Conservation (phyloP, 1,139 yeast genomes). For the Saccharomyces hybrid region DNA sequence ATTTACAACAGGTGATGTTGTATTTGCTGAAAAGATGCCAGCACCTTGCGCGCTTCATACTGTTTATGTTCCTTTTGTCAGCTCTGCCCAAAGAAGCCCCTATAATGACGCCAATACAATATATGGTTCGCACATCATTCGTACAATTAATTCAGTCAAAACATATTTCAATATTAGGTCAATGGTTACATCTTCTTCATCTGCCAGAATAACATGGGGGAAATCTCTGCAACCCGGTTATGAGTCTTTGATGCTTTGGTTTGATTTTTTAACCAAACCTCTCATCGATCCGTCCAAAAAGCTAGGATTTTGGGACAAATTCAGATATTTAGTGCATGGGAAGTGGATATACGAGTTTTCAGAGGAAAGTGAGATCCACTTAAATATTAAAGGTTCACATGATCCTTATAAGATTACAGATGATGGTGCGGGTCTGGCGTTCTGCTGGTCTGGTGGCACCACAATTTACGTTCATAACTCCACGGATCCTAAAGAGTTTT, state of each 20-base stretch:
- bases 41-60: slow-evolving; percentile 41
- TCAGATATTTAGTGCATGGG: slow-evolving; percentile 49
- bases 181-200: slow-evolving; percentile 43
- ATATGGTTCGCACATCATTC: slow-evolving; percentile 52
- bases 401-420: slow-evolving; percentile 68
- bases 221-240: slow-evolving; percentile 72
- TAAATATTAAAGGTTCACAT: slow-evolving; percentile 46
- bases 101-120: slow-evolving; percentile 42
- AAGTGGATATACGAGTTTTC: slow-evolving; percentile 39
- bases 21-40: slow-evolving; percentile 46
- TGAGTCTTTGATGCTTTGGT: slow-evolving; percentile 65
- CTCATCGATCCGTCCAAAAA: slow-evolving; percentile 74
- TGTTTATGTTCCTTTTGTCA: slow-evolving; percentile 52
- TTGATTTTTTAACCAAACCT: slow-evolving; percentile 73
- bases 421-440: slow-evolving; percentile 68
- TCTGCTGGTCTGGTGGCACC: slow-evolving; percentile 70
- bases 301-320: slow-evolving; percentile 70
- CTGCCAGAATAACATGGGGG: slow-evolving; percentile 79
- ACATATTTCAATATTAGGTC: slow-evolving; percentile 54
- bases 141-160: slow-evolving; percentile 51
- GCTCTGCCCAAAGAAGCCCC: slow-evolving; percentile 24
- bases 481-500: slow-evolving; percentile 50
- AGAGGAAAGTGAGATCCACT: slow-evolving; percentile 24
- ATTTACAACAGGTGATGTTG: slow-evolving; percentile 40
- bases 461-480: slow-evolving; percentile 51